A percentile compares a stretch with the other conserved stretches of the same genome.
These are phyloP conservation scores for Eucalyptus microcorys DNA, from an alignment of 345 rosid species.

Conservation along the genomic window DNA sequence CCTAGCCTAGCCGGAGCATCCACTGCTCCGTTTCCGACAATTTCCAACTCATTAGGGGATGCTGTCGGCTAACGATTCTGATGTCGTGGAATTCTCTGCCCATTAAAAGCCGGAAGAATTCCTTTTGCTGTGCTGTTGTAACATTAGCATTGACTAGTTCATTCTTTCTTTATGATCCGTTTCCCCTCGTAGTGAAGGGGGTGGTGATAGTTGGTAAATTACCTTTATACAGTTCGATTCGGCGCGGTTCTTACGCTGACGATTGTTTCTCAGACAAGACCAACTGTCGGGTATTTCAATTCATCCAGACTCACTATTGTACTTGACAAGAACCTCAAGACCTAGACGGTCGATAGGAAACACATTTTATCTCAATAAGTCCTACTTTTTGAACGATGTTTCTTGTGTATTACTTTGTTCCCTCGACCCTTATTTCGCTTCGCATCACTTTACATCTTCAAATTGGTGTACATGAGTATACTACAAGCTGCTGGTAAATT, in stretches of 20 bases:
- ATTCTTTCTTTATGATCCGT: not conserved
- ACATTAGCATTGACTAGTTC: conserved; percentile 1
- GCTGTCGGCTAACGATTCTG: not conserved
- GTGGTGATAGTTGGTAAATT: not conserved
- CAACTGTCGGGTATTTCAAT: not conserved
- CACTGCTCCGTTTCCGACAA: not conserved
- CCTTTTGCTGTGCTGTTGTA: not conserved
- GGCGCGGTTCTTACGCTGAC: not conserved
- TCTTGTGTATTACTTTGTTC: not conserved
- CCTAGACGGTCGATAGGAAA: not conserved
- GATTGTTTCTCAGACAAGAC: not conserved
- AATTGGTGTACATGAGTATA: not conserved
- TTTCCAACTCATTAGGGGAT: not conserved
- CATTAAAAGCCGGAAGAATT: not conserved
- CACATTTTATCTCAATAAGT: not conserved
- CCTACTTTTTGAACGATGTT: not conserved
- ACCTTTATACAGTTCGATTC: not conserved
- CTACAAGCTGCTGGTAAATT: not conserved
- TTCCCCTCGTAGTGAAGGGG: not conserved
- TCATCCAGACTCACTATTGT: not conserved
- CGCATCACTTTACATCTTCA: not conserved
- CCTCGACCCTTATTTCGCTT: not conserved
- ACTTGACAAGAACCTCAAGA: not conserved
- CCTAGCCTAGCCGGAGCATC: not conserved
- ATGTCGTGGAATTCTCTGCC: not conserved